phyloP scores from a whole-genome alignment of 345 rosid species.

The Eucalyptus dawsonii region DNA sequence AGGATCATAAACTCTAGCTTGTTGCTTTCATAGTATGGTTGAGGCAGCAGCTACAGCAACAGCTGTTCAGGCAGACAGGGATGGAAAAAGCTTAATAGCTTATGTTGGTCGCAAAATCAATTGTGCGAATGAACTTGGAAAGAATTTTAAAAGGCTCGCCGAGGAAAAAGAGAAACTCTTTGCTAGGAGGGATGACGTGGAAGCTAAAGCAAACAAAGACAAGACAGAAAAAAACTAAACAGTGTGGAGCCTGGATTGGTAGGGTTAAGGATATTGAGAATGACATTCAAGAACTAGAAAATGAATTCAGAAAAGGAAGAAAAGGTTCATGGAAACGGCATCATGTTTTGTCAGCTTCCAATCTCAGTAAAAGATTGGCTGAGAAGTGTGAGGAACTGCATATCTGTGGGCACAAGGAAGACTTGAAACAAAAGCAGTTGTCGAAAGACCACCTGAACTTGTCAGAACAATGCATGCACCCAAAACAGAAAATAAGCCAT shows the following conservation, averaged over 20 bases:
- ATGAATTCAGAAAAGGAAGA: no score
- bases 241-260: not conserved
- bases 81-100: not conserved
- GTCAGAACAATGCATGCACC: no score
- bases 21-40: not conserved
- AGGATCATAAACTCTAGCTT: not conserved
- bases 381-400: no score
- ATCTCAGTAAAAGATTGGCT: no score
- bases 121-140: not conserved
- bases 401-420: no score
- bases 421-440: no score
- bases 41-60: not conserved
- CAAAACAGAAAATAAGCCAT: no score
- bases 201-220: not conserved
- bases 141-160: not conserved
- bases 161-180: not conserved
- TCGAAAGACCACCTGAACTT: no score
- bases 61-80: not conserved
- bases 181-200: slow-evolving; percentile 1
- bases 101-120: not conserved
- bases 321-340: no score
- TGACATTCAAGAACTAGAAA: not conserved
- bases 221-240: not conserved
- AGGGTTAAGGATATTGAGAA: not conserved
- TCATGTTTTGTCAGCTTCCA: no score